Evolutionary conservation across 2,329 filamentous ascomycete species (phyloP).

Genomic region (Coniochaeta sp.): DNA sequence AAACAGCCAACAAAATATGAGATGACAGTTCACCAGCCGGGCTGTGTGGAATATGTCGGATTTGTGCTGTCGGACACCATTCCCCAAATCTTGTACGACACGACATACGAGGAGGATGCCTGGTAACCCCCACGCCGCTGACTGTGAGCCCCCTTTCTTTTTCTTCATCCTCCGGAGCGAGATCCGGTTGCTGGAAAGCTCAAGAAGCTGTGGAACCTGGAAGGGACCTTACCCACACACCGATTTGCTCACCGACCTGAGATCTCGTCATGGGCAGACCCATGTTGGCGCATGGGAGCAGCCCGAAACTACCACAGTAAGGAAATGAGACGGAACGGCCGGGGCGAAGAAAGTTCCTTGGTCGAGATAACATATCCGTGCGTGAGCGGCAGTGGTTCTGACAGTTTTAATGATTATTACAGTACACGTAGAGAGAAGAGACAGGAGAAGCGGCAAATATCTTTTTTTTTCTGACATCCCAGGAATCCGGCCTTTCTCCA

Average conservation of each 20-base stretch:
- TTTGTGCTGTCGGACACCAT: neutral
- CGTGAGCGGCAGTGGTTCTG: neutral
- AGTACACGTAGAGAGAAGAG: too few relatives aligned
- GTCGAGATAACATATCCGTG: neutral
- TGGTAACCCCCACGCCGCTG: neutral
- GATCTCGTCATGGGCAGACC: neutral
- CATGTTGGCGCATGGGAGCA: neutral
- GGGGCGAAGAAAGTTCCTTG: neutral
- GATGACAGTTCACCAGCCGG: neutral
- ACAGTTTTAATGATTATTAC: neutral
- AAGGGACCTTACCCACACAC: neutral
- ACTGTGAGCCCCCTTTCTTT: neutral
- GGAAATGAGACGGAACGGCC: neutral
- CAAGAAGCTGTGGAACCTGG: neutral
- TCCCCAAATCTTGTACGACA: neutral
- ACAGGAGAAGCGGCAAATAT: too few relatives aligned
- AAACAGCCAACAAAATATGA: neutral
- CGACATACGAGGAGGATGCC: neutral
- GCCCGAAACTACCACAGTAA: neutral
- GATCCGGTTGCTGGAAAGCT: neutral
- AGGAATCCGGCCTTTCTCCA: conserved; percentile 2
- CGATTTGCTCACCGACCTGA: neutral
- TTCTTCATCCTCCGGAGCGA: neutral
- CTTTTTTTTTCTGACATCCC: conserved; percentile 1
- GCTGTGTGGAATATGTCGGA: neutral